Conservation (phyloP, 306 rosid genomes). For the Geum urbanum region DNA sequence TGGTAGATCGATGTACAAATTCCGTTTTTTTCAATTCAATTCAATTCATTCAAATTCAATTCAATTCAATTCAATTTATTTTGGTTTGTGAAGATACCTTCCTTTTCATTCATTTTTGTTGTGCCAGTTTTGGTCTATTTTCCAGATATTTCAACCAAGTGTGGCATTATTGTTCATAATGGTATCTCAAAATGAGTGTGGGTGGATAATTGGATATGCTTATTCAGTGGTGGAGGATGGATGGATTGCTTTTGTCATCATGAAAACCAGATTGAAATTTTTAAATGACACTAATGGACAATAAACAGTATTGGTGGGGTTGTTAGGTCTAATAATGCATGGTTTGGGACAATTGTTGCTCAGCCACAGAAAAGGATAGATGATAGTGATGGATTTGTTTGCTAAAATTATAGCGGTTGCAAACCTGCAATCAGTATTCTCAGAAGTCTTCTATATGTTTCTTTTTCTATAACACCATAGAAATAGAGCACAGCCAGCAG, state of each 20-base stretch:
- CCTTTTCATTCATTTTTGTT: conserved; percentile 28
- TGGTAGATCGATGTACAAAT: conserved; percentile 31
- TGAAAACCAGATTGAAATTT: neutral
- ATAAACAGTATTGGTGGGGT: conserved; percentile 5
- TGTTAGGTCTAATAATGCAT: neutral
- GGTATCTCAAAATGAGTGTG: neutral
- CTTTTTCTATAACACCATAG: no score
- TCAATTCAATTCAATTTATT: conserved; percentile 35
- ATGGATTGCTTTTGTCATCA: neutral
- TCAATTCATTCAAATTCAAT: conserved; percentile 31
- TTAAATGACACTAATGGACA: neutral
- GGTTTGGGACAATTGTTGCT: neutral
- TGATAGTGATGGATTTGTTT: neutral
- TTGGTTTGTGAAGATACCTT: conserved; percentile 6
- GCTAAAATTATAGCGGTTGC: no score
- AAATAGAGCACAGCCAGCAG: no score
- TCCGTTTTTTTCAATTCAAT: conserved; percentile 45
- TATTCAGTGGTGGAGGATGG: neutral
- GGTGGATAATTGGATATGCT: neutral
- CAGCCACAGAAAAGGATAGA: neutral
- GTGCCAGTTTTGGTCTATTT: neutral
- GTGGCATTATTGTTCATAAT: neutral
- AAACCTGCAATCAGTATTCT: no score
- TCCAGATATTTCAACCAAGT: neutral
- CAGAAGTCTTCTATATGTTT: no score